Evolutionary conservation across 192 early-diverging fungal species (phyloP), one percentile per base, ranked within the genome.

Genomic region (Glomus cerebriforme): DNA sequence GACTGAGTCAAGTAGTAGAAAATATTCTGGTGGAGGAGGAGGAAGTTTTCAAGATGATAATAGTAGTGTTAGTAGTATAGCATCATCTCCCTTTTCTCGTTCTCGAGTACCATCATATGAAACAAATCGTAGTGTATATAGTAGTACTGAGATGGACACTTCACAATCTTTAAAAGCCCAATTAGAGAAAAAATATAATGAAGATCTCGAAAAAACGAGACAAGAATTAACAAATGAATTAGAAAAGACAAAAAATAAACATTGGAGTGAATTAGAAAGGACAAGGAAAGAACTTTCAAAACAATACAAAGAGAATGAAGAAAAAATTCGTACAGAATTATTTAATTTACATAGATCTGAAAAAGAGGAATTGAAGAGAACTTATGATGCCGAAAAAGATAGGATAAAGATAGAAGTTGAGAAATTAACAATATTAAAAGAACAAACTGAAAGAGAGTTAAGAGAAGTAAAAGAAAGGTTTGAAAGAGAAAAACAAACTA

Each of bases 221-320:
- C 72, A 59, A 58, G 72, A 73, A 73, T 73, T 35, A 70, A 22
- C 39, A 45, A 10, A 24, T 22, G 49, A 54, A 43, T 43, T 70
- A 43, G 67, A 70, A 43, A 34, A 43, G 26, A 70, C 67, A 43
- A 70, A n/a, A 43, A 70, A 70, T 70, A 54, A 72, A 34, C 72
- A 73, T 49, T 58, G 43, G 29, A 59, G 35, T 73, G 72, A 73
- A 73, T 58, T 73, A 37, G 45, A 73, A 15, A 49, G 29, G 24
- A 17, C 35, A 5, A 73, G 49, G 47, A 73, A 73, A 32, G 72
- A 73, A 0, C 72, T 73, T 73, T 22, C 54, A 2, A 49, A 73
- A 34, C 45, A 73, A 73, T 59, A 13, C 10, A 73, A 73, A 59
- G 27, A 59, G 49, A 49, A 73, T n/a, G 72, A 73, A 70, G 68